A percentile compares a stretch with the other conserved stretches of the same genome.
Conservation (phyloP, 2,329 filamentous ascomycete species). For the Scolecobasidium constrictum region DNA sequence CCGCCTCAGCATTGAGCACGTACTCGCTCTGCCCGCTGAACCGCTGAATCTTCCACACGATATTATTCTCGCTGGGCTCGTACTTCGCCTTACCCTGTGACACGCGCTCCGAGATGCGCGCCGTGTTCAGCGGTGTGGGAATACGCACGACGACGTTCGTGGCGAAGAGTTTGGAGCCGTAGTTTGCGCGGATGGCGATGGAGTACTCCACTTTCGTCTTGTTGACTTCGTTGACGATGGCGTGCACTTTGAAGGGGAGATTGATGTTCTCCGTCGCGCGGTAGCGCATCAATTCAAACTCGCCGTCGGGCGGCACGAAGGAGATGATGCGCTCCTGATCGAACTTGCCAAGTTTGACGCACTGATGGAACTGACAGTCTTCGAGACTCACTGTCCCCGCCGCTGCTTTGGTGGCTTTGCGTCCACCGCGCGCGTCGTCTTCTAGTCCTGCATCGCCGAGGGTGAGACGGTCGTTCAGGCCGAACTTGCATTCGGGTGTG, state of each 20-base stretch:
- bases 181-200: slow-evolving; percentile 95
- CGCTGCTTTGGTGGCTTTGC: slow-evolving; percentile 88
- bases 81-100: slow-evolving; percentile 97
- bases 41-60: slow-evolving; percentile 97
- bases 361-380: slow-evolving; percentile 98
- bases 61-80: slow-evolving; percentile 94
- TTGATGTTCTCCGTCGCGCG: slow-evolving; percentile 98
- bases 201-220: slow-evolving; percentile 98
- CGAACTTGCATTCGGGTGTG: slow-evolving; percentile 97
- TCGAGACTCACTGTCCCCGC: slow-evolving; percentile 92
- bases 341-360: slow-evolving; percentile 94
- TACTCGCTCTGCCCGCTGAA: slow-evolving; percentile 98
- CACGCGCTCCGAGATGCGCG: slow-evolving; percentile 82
- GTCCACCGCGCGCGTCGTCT: slow-evolving; percentile 49
- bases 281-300: slow-evolving; percentile 98
- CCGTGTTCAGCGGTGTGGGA: slow-evolving; percentile 92
- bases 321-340: slow-evolving; percentile 94
- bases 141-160: slow-evolving; percentile 93
- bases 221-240: slow-evolving; percentile 94
- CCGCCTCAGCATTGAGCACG: slow-evolving; percentile 86
- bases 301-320: slow-evolving; percentile 91
- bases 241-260: slow-evolving; percentile 95
- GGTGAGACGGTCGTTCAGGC: slow-evolving; percentile 86
- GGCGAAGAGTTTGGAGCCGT: slow-evolving; percentile 89
- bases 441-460: slow-evolving; percentile 51